Evolutionary conservation across 164 flowering plant genomes (phyloP), one percentile per base, ranked within the genome.

Genomic region (Sedum album): DNA sequence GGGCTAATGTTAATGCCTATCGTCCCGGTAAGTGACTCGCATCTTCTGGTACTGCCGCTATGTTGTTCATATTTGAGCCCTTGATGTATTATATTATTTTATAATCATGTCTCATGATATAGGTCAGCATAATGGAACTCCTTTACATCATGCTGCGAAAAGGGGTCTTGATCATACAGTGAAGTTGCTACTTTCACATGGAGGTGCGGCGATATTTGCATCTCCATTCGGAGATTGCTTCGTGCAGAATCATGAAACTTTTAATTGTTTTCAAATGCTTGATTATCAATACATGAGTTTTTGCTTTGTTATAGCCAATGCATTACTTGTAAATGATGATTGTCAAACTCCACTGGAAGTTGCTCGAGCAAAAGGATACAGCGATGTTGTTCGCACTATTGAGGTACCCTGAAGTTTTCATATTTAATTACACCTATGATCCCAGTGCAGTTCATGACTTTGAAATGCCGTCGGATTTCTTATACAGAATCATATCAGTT

Each of bases 121-220:
- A 71, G 73, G 73, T 28, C 69, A 64, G 46, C 69, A 71, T 51
- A 64, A 64, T 7, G 73, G 73, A 64, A 71, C 69, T 55, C 69
- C 73, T n/a, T 60, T 71, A 44, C 73, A 71, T 38, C 73, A 71
- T 71, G 73, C 73, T 2, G 73, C 73, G 20, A 71, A 71, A 66
- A 66, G 73, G 57, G 73, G 73, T 38, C 66, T 71, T 35, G 73
- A 66, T 33, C 65, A 39, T 9, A 71, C 73, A 30, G 73, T 71
- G 18, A 66, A 66, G 42, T 60, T 71, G 25, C 69, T 71, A 25
- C 73, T 71, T 41, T 39, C 73, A 6, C 38, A 31, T 36, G 73
- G 73, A 71, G 73, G 73, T 71, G 31, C 18, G 68, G 25, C 23
- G 10, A 51, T 31, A 17, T 53, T 25, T 35, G 39, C 9, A 17